Evolutionary conservation across 306 rosid species (phyloP), one percentile per base, ranked within the genome.

Genomic region (Gastrolobium villosum): DNA sequence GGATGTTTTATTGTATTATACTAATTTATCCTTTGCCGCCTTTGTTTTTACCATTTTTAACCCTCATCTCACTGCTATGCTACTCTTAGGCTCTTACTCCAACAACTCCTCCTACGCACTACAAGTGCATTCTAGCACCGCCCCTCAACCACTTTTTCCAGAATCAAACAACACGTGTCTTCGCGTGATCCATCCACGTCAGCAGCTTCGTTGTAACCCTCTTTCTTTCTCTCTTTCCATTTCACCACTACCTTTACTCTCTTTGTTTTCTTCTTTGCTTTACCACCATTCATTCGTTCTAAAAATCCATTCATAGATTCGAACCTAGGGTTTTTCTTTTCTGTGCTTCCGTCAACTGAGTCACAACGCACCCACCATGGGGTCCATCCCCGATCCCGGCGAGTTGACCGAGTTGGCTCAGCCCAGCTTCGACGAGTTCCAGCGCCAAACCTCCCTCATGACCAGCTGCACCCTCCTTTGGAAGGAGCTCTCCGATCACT

Each of bases 381-480:
- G 97, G 95, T 91, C 99, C 83, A 88, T 86, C 89, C 93, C 91
- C 91, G 99, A 95, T 95, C 97, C 99, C 75, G 99, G 99, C 73
- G 99, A 93, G 94, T 81, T 91, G 83, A 65, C 84, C 55, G 99
- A 90, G 95, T 75, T 85, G 82, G 63, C 90, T 87, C 94, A 65
- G 68, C 94, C 96, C 55, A 89, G 91, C 80, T 95, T 95, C 74
- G 96, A 93, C 40, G 99, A 95, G 60, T 95, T 95, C 78, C 99
- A 93, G 85, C 82, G 96, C 79, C 98, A 95, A 77, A 87, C 98
- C 60, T 95, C 99, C 0, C 96, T 95, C 28, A 95, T 93, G 98
- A 91, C 99, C 11, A 93, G 89, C 88, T 95, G 99, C 76, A 95
- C 99, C 36, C 88, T 92, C 4, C 98, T 95, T 76, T 95, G 99